These are phyloP conservation scores for Trifolium fragiferum DNA, from an alignment of 306 rosid genomes.

Conservation along the genomic window DNA sequence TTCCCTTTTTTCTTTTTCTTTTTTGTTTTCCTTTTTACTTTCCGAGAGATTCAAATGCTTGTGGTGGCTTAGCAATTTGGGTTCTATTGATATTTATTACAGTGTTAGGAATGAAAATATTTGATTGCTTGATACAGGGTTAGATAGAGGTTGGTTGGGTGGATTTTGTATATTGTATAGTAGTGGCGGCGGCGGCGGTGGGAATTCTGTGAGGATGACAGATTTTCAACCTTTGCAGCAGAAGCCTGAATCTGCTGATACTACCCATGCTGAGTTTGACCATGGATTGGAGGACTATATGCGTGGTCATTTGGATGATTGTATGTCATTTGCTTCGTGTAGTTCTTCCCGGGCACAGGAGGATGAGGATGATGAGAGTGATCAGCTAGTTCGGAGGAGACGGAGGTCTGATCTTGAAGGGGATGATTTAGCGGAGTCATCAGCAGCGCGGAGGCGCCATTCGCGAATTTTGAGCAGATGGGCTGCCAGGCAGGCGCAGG, in stretches of 20 bases:
- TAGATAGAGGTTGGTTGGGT: constrained; percentile 38
- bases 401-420: constrained; percentile 94
- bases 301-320: constrained; percentile 97
- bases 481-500: constrained; percentile 99
- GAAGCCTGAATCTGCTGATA: constrained; percentile 92
- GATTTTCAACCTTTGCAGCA: constrained; percentile 85
- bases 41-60: constrained; percentile 53
- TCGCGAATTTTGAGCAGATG: constrained; percentile 88
- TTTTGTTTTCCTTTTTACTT: constrained; percentile 53
- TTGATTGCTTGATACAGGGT: constrained; percentile 41
- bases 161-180: constrained; percentile 39
- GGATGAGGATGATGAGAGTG: constrained; percentile 86
- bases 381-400: constrained; percentile 90
- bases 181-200: constrained; percentile 12
- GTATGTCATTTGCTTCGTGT: constrained; percentile 95
- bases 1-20: constrained; percentile 52
- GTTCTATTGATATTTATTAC: constrained; percentile 12
- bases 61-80: constrained; percentile 42
- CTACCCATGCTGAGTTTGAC: constrained; percentile 76
- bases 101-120: constrained; percentile 45
- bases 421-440: constrained; percentile 92
- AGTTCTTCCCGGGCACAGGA: constrained; percentile 78
- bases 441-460: constrained; percentile 85
- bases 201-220: constrained; percentile 68
- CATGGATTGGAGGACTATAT: constrained; percentile 83